Conservation (phyloP, 2,329 filamentous ascomycete genomes). For the Curvularia hawaiiensis region DNA sequence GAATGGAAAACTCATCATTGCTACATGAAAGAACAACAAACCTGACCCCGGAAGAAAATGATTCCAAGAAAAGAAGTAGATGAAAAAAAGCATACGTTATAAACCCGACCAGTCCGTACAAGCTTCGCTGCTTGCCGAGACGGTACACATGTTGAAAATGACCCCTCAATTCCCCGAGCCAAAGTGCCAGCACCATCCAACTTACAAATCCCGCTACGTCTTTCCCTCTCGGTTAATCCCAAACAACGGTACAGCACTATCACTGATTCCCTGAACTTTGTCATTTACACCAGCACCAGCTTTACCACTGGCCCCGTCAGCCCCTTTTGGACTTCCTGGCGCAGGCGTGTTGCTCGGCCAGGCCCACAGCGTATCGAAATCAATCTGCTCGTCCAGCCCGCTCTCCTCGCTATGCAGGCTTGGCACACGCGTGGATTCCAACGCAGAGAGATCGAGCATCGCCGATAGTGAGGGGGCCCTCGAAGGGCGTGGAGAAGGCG, state of each 20-base stretch:
- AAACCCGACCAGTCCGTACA: not conserved
- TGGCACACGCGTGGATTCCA: slow-evolving; percentile 42
- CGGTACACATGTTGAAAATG: not conserved
- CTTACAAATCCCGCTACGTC: not conserved
- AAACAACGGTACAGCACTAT: slow-evolving; percentile 34
- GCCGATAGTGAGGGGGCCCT: slow-evolving; percentile 39
- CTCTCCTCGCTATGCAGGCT: slow-evolving; percentile 42
- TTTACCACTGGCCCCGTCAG: slow-evolving; percentile 6
- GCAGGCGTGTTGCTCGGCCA: slow-evolving; percentile 47
- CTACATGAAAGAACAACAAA: not conserved
- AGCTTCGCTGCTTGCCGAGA: not conserved
- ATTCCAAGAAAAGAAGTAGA: not conserved
- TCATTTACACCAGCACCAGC: slow-evolving; percentile 21
- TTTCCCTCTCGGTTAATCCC: slow-evolving; percentile 24
- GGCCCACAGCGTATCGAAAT: slow-evolving; percentile 50
- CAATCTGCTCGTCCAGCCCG: slow-evolving; percentile 47
- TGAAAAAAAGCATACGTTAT: not conserved
- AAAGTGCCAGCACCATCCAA: not conserved
- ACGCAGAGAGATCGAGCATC: slow-evolving; percentile 46
- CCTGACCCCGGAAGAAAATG: not conserved
- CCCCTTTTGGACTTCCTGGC: slow-evolving; percentile 32
- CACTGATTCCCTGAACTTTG: slow-evolving; percentile 28
- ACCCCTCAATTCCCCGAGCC: not conserved
- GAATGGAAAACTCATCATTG: not conserved
- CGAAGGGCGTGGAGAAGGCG: slow-evolving; percentile 17